Conservation (phyloP, 1,284 basidiomycete genomes). For the Volvariella volvacea region DNA sequence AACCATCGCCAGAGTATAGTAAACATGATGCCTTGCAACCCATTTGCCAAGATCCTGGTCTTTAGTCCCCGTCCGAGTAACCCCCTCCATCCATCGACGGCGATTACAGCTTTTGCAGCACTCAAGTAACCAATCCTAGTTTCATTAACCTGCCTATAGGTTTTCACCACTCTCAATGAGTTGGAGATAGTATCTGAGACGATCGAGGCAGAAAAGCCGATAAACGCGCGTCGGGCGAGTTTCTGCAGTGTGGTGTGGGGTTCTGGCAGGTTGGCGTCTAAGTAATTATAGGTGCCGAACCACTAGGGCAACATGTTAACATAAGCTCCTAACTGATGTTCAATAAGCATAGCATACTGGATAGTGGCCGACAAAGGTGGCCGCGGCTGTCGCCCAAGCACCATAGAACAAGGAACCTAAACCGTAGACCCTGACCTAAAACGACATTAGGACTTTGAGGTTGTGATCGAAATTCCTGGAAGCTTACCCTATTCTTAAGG, state of each 20-base stretch:
- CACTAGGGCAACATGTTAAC: slow-evolving; percentile 36
- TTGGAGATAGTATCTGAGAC: slow-evolving; percentile 81
- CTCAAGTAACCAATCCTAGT: slow-evolving; percentile 68
- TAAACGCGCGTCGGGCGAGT: slow-evolving; percentile 74
- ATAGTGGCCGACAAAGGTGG: slow-evolving; percentile 89
- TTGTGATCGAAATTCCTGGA: background rate
- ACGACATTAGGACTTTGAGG: slow-evolving; percentile 6
- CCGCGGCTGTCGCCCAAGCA: slow-evolving; percentile 81
- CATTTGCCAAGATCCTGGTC: slow-evolving; percentile 80
- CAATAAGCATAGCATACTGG: slow-evolving; percentile 46
- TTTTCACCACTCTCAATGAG: slow-evolving; percentile 87
- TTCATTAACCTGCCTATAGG: slow-evolving; percentile 84
- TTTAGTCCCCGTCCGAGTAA: slow-evolving; percentile 79
- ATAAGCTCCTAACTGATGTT: background rate
- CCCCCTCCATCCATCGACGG: slow-evolving; percentile 56
- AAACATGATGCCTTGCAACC: slow-evolving; percentile 82
- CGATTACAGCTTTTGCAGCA: slow-evolving; percentile 62
- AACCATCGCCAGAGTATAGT: slow-evolving; percentile 82
- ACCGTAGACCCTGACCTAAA: slow-evolving; percentile 68
- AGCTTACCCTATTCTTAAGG: slow-evolving; percentile 54
- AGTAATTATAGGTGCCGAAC: slow-evolving; percentile 82
- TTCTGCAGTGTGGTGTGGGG: slow-evolving; percentile 49
- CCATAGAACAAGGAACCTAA: slow-evolving; percentile 81
- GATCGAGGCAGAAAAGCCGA: slow-evolving; percentile 80
- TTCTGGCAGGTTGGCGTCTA: slow-evolving; percentile 55